Conservation (phyloP, 176 grass and related monocot genomes). For the Juncus inflexus region DNA sequence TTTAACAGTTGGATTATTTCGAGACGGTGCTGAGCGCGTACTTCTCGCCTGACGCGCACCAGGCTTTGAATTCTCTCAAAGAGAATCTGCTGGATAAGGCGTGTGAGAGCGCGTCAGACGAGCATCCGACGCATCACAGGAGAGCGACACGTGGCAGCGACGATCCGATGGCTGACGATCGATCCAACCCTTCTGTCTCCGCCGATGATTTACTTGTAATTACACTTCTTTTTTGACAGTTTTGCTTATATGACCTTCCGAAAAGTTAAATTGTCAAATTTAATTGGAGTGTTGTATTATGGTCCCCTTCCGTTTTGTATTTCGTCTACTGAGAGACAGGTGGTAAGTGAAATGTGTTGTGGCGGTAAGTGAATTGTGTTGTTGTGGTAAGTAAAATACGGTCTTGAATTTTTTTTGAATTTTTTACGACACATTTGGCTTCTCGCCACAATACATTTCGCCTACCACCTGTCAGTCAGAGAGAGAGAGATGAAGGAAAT, state of each 20-base stretch:
- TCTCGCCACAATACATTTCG: too few species aligned
- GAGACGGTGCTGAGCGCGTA: slow-evolving; percentile 65
- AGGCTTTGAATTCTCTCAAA: slow-evolving; percentile 87
- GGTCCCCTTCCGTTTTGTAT: too few species aligned
- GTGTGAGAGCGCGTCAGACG: slow-evolving; percentile 76
- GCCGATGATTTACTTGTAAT: slow-evolving; percentile 99
- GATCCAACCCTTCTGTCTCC: slow-evolving; percentile 59
- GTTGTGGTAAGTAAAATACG: too few species aligned
- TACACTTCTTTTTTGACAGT: slow-evolving; percentile 5
- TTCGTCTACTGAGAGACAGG: too few species aligned
- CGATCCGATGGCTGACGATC: slow-evolving; percentile 80
- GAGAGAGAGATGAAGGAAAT: too few species aligned
- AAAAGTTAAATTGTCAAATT: too few species aligned
- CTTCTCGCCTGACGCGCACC: slow-evolving; percentile 70
- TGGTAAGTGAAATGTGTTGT: too few species aligned
- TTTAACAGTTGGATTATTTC: slow-evolving; percentile 89
- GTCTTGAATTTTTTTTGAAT: too few species aligned
- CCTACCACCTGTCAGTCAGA: too few species aligned
- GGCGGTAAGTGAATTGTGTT: too few species aligned
- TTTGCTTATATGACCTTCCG: background rate
- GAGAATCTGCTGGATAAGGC: slow-evolving; percentile 89
- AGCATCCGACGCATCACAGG: slow-evolving; percentile 76
- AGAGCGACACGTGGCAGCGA: slow-evolving; percentile 87
- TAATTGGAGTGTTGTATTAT: too few species aligned
- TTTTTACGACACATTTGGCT: too few species aligned